Evolutionary conservation across 176 grass and related monocot genomes (phyloP).

Genomic region (Pontederia crassipes): DNA sequence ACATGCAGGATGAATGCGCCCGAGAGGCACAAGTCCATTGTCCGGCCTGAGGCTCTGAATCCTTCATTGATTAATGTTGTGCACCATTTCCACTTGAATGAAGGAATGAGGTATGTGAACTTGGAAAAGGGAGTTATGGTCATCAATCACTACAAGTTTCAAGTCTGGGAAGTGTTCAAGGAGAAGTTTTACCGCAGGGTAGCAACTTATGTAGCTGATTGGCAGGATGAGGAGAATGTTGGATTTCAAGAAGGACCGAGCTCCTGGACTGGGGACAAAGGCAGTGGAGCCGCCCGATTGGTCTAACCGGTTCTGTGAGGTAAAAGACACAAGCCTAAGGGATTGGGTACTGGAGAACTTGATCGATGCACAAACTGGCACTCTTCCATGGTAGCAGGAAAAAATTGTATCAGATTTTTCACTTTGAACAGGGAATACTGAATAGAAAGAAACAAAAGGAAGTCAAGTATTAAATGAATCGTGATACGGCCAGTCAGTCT

Average conservation of each 20-base stretch:
- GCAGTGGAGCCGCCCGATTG: constrained; percentile 83
- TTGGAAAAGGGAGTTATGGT: constrained; percentile 65
- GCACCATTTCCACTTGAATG: constrained; percentile 94
- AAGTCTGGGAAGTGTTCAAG: constrained; percentile 98
- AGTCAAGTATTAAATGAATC: neutral
- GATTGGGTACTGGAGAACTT: constrained; percentile 54
- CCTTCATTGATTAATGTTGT: constrained; percentile 86
- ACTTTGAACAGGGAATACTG: constrained; percentile 9
- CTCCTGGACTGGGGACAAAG: constrained; percentile 80
- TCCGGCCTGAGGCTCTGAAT: constrained; percentile 59
- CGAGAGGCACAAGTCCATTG: constrained; percentile 85
- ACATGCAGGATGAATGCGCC: constrained; percentile 61
- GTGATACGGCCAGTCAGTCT: neutral
- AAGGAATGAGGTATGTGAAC: constrained; percentile 69
- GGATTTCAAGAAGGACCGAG: constrained; percentile 93
- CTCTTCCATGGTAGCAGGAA: constrained; percentile 66
- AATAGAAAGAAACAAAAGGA: constrained; percentile 20
- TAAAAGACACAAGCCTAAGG: constrained; percentile 68
- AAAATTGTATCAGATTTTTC: constrained; percentile 19
- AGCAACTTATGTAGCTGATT: constrained; percentile 86
- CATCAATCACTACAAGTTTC: constrained; percentile 98
- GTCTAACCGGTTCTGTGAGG: constrained; percentile 74
- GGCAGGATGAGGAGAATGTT: constrained; percentile 85
- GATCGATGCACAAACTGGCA: constrained; percentile 36
- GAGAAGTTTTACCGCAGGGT: constrained; percentile 86